phyloP scores from a whole-genome alignment of 768 basidiomycete species.

The Lactarius akahatsu region DNA sequence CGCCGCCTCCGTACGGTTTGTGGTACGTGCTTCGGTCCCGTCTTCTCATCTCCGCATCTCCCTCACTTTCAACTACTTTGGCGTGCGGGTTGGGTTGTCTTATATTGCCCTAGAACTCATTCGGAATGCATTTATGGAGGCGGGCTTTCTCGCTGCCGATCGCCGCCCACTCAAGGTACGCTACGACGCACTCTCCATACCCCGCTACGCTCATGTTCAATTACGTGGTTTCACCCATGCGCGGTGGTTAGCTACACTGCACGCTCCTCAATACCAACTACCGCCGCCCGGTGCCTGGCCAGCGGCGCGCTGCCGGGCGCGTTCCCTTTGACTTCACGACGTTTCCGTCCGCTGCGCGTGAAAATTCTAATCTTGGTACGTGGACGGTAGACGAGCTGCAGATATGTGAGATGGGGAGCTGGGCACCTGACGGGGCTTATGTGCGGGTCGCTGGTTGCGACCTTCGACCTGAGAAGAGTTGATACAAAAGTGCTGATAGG shows the following conservation, averaged over 20 bases:
- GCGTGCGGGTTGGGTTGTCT: background rate
- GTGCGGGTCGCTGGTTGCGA: conserved; percentile 1
- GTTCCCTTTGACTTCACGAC: background rate
- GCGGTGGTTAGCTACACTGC: background rate
- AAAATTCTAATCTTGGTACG: conserved; percentile 47
- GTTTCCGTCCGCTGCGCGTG: background rate
- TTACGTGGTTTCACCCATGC: background rate
- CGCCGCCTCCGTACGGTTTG: conserved; percentile 38
- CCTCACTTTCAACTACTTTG: background rate
- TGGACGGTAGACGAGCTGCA: background rate
- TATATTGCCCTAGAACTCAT: conserved; percentile 34
- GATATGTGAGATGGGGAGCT: conserved; percentile 34
- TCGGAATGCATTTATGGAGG: conserved; percentile 33
- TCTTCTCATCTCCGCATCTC: too few relatives aligned
- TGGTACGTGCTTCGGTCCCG: conserved; percentile 3
- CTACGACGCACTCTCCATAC: background rate
- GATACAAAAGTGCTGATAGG: background rate
- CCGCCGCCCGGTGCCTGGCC: background rate
- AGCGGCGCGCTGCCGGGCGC: background rate
- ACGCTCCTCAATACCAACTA: background rate
- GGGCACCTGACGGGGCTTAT: conserved; percentile 40
- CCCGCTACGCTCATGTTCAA: background rate
- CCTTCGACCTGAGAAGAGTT: conserved; percentile 6
- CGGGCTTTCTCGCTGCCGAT: conserved; percentile 37
- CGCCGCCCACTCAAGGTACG: conserved; percentile 39